These are phyloP conservation scores for Phytophthora citricola DNA, from an alignment of 352 stramenopile genomes.

Conservation along the genomic window DNA sequence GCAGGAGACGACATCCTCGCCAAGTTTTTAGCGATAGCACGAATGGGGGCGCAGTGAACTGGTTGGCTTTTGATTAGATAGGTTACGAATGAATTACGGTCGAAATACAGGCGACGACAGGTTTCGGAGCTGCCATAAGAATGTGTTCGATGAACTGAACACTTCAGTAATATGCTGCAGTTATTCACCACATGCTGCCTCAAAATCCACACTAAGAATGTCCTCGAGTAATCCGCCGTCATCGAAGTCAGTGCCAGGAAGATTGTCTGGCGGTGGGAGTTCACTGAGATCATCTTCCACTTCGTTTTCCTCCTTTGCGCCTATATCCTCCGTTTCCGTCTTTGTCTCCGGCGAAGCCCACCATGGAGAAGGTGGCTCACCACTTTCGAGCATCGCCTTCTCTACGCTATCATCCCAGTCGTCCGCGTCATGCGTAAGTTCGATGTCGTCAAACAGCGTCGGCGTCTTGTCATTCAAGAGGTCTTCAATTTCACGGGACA, in stretches of 20 bases:
- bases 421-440: slow-evolving; percentile 21
- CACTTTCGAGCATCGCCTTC: slow-evolving; percentile 48
- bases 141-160: slow-evolving; percentile 23
- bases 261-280: slow-evolving; percentile 51
- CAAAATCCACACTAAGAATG: slow-evolving; percentile 61
- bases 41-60: slow-evolving; percentile 45
- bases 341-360: slow-evolving; percentile 40
- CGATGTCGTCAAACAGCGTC: slow-evolving; percentile 59
- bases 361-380: slow-evolving; percentile 53
- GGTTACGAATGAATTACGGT: slow-evolving; percentile 16
- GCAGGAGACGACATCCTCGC: slow-evolving; percentile 47
- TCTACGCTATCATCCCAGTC: slow-evolving; percentile 49
- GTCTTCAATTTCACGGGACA: slow-evolving; percentile 60
- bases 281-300: slow-evolving; percentile 32
- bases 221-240: slow-evolving; percentile 57
- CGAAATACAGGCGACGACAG: neutral
- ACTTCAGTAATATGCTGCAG: neutral
- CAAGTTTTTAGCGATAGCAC: slow-evolving; percentile 63
- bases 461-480: slow-evolving; percentile 52
- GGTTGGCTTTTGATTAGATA: slow-evolving; percentile 30
- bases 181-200: slow-evolving; percentile 39
- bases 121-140: neutral
- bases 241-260: slow-evolving; percentile 36
- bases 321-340: slow-evolving; percentile 4
- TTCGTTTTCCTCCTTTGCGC: slow-evolving; percentile 17